Evolutionary conservation across 495 filamentous ascomycete genomes (phyloP), one percentile per base, ranked within the genome.

Genomic region (Lepidopterella palustris): DNA sequence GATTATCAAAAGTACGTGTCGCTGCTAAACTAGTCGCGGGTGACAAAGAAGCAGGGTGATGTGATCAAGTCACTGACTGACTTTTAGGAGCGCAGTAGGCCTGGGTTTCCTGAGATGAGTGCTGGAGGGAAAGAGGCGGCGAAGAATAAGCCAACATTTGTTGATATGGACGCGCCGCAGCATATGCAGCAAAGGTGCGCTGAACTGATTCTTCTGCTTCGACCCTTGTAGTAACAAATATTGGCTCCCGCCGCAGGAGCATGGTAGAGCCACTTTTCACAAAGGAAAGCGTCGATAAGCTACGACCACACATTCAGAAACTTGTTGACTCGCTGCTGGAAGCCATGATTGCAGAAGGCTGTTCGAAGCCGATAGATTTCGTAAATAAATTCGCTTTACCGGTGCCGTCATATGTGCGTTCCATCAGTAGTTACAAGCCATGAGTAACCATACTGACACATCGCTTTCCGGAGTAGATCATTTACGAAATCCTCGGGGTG

Each of bases 91-190:
- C 69, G 77, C 2, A 69, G 50, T 9, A 57, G 74, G 6, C 72
- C 74, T 2, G 76, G 78, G 0, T 79, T 78, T 51, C 76, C 77
- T 8, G 74, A 79, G 61, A 67, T 79, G 24, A 58, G 59, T 45
- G 61, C 63, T 0, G 68, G 75, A 21, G 77, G 72, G 1, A 75
- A 76, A 57, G 57, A 59, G 5, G 78, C 76, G 0, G 72, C 62
- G 18, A 73, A 78, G 58, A 72, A 68, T 48, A 70, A 72, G 54
- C 73, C 77, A 3, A 79, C 76, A 5, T 78, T 79, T 57, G 77
- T 79, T 5, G 75, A 79, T 54, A 77, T 78, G 77, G 76, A 78
- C 54, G 64, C 73, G 11, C 75, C 76, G 2, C 62, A 75, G 13
- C 77, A 79, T 45, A 75, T 71, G 71, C 66, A 66, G 13, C 72